A percentile compares a stretch with the other conserved stretches of the same genome.
Conservation (phyloP, 1,284 basidiomycete genomes). For the Coniferiporia weirii region DNA sequence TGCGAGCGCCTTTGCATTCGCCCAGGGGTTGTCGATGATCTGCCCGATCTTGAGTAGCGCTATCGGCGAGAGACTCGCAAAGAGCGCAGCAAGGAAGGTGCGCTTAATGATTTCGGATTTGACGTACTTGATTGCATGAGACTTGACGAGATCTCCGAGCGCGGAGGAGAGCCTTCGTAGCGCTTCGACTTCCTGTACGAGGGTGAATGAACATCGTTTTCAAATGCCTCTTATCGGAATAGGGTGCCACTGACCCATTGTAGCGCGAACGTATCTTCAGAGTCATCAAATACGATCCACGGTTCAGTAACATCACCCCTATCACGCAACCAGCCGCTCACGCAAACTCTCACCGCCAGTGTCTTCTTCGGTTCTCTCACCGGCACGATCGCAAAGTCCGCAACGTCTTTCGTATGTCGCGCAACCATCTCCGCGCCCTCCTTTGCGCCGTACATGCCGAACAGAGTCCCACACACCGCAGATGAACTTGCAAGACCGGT, state of each 20-base stretch:
- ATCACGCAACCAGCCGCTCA: conserved; percentile 49
- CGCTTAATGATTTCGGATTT: conserved; percentile 44
- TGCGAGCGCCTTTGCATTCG: conserved; percentile 47
- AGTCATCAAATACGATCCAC: conserved; percentile 46
- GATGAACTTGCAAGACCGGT: conserved; percentile 51
- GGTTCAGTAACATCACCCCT: conserved; percentile 45
- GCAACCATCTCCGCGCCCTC: conserved; percentile 44
- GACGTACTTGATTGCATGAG: conserved; percentile 47
- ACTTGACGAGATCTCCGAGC: conserved; percentile 40
- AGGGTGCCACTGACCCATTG: conserved; percentile 42
- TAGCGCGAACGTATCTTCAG: conserved; percentile 47
- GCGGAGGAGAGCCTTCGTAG: conserved; percentile 46
- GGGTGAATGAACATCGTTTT: neutral
- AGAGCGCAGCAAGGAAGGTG: conserved; percentile 46
- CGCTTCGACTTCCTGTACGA: conserved; percentile 48
- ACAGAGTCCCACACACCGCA: conserved; percentile 52
- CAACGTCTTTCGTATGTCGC: conserved; percentile 47
- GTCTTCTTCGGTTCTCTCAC: conserved; percentile 39
- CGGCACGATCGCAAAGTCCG: conserved; percentile 48
- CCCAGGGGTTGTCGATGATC: conserved; percentile 59
- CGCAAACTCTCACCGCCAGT: conserved; percentile 48
- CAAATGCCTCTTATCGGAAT: neutral
- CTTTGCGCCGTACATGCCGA: conserved; percentile 52
- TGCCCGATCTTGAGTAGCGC: conserved; percentile 48
- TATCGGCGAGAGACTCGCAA: conserved; percentile 48